A percentile compares a stretch with the other conserved stretches of the same genome.
Conservation (phyloP, 257 asterid species). For the Nicotiana tomentosiformis region DNA sequence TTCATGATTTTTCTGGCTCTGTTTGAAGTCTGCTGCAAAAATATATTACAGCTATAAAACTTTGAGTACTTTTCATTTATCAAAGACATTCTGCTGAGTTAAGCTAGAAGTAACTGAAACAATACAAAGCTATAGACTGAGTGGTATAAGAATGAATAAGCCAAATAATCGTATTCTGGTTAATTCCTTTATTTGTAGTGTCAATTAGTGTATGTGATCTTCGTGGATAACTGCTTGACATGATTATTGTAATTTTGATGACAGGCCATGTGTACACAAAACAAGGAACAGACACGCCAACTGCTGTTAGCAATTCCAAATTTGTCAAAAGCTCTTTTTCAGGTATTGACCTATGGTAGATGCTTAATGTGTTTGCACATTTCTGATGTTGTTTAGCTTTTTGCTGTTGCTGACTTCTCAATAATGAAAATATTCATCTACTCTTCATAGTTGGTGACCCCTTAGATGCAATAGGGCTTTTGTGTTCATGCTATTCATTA, state of each 20-base stretch:
- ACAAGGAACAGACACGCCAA: conserved; percentile 75
- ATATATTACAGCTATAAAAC: neutral
- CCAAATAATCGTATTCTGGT: neutral
- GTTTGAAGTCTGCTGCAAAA: neutral
- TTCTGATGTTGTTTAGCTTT: neutral
- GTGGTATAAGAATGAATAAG: neutral
- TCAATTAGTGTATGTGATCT: neutral
- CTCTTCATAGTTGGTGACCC: conserved; percentile 11
- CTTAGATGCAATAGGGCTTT: neutral
- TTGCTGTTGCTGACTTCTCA: conserved; percentile 8
- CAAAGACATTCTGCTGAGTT: neutral
- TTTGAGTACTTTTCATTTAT: neutral
- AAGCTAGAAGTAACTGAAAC: neutral
- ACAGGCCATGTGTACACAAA: conserved; percentile 76
- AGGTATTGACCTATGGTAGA: conserved; percentile 38
- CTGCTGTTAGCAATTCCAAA: conserved; percentile 61
- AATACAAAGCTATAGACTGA: neutral
- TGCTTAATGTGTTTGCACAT: neutral
- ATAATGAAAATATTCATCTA: conserved; percentile 5
- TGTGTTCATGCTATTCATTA: neutral
- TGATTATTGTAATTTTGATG: conserved; percentile 14
- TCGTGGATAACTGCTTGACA: neutral
- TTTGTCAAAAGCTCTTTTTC: conserved; percentile 79
- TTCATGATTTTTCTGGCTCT: neutral
- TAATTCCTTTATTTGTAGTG: neutral